phyloP scores from a whole-genome alignment of 257 asterid genomes.

The Ocimum tenuiflorum region DNA sequence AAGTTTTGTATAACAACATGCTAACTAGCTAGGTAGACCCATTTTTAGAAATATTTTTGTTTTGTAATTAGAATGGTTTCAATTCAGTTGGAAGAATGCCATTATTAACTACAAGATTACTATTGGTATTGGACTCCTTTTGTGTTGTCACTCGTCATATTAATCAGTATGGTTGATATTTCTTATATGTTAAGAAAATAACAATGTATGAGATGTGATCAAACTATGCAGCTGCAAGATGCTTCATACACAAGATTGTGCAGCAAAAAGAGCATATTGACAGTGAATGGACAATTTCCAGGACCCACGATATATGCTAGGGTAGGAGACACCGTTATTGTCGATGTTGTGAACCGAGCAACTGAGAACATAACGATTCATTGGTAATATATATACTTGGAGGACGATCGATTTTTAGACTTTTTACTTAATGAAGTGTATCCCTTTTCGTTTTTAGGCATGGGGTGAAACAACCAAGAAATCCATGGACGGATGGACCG shows the following conservation, averaged over 20 bases:
- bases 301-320: constrained; percentile 35
- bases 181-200: no score
- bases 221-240: constrained; percentile 32
- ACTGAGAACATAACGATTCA: constrained; percentile 32
- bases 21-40: neutral
- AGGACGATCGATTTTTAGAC: neutral
- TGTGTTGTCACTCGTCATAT: no score
- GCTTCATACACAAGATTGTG: constrained; percentile 30
- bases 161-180: no score
- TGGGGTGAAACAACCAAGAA: constrained; percentile 50
- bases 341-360: constrained; percentile 30
- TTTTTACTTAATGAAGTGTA: neutral
- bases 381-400: constrained; percentile 12
- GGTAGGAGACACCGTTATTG: constrained; percentile 29
- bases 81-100: no score
- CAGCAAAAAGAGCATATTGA: constrained; percentile 30
- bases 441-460: constrained; percentile 29
- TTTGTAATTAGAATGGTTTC: no score
- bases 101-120: no score
- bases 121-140: no score
- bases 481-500: constrained; percentile 61
- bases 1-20: neutral
- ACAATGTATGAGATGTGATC: neutral
- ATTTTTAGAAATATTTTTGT: neutral
- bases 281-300: constrained; percentile 39